Base-by-base conservation (phyloP, 2,329 filamentous ascomycete genomes). In the Penicillium carneum region DNA sequence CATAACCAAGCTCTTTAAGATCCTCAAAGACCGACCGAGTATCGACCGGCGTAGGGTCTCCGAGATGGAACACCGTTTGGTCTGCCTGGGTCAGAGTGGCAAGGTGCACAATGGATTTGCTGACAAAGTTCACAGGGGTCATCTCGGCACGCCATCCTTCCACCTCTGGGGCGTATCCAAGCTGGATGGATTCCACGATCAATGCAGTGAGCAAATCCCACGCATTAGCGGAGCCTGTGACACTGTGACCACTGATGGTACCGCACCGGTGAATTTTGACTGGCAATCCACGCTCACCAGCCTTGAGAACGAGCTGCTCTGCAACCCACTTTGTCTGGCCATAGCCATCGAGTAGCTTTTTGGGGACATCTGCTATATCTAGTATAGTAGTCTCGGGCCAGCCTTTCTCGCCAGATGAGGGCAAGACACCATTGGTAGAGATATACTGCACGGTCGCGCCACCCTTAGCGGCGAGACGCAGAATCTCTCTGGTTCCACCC, bases 271-370 rank as follows among this genome's bases (percentile, higher is more conserved):
- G 87, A 41, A 93, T 88, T 69, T 87, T 86, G 31, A 90, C 87
- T 0, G 89, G 89, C 34, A 93, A 79, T 10, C 90, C 90, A 39
- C 90, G 86, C 29, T 84, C 84, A 29, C 84, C 84, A 10, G 90
- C 90, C 71, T 92, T 88, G 11, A 86, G 81, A 9, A 91, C 87
- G 3, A 93, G 86, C 73, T 90, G 87, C 73, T 93, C 90, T 2
- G 90, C 90, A 33, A 91, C 90, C 90, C 90, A 93, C 72, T 93
- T 93, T 0, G 90, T 91, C 76, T 92, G 90, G 0, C 90, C 89
- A 64, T 93, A 93, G 1, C 90, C 90, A 69, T 92, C 90, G 1
- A 84, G 78, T 5, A 93, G 80, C 73, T 89, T 89, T 45, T 82
- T 84, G 0, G 89, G 88, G 1, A 93, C 90, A 48, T 88, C 86